Evolutionary conservation across 2,329 filamentous ascomycete species (phyloP).

Genomic region (Neonectria coccinea): DNA sequence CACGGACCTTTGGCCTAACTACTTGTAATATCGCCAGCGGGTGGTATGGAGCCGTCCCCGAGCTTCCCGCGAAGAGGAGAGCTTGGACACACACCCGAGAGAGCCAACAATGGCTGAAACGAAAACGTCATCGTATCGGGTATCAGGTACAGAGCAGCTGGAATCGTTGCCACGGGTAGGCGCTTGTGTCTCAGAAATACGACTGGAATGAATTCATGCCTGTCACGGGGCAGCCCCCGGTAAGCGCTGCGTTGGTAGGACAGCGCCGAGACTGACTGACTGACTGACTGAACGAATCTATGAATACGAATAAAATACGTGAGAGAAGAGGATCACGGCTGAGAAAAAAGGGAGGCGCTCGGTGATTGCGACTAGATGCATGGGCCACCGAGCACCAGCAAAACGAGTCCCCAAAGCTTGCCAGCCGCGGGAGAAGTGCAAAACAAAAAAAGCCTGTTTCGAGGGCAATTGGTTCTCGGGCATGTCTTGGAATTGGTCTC

Average conservation of each 20-base stretch:
- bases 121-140: slow-evolving; percentile 18
- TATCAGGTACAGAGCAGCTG: slow-evolving; percentile 19
- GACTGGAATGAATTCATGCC: slow-evolving; percentile 27
- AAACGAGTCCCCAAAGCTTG: slow-evolving; percentile 3
- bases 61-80: slow-evolving; percentile 13
- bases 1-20: not conserved
- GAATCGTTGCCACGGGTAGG: slow-evolving; percentile 9
- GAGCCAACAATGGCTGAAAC: slow-evolving; percentile 17
- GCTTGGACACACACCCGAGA: slow-evolving; percentile 10
- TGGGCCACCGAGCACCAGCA: slow-evolving; percentile 6
- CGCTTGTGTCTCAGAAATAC: slow-evolving; percentile 3
- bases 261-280: not conserved
- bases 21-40: not conserved
- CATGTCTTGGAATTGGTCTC: slow-evolving; percentile 39
- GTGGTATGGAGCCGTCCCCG: slow-evolving; percentile 21
- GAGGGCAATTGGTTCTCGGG: slow-evolving; percentile 21
- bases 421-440: slow-evolving; percentile 21
- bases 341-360: slow-evolving; percentile 11
- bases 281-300: no score
- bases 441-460: not conserved
- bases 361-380: slow-evolving; percentile 22
- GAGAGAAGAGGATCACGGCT: not conserved
- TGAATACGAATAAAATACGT: no score
- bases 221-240: slow-evolving; percentile 27
- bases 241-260: slow-evolving; percentile 18